Conservation (phyloP, 768 basidiomycete genomes). For the Naematelia encephala region DNA sequence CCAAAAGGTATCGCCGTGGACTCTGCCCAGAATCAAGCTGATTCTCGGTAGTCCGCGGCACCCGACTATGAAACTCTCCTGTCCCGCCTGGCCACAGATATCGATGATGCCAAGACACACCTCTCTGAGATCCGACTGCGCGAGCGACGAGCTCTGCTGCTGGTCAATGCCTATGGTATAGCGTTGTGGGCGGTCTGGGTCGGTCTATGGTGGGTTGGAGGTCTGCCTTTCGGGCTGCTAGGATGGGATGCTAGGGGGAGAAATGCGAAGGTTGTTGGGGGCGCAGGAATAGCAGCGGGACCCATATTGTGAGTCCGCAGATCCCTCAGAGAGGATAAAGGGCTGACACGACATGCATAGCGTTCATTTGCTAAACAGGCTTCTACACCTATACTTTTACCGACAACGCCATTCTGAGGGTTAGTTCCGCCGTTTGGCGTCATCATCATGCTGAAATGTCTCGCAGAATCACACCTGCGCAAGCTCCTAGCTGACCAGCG, state of each 20-base stretch:
- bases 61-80: slow-evolving; percentile 50
- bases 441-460: slow-evolving; percentile 7
- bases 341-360: slow-evolving; percentile 13
- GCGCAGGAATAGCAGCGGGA: slow-evolving; percentile 29
- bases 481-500: slow-evolving; percentile 72
- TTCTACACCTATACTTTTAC: slow-evolving; percentile 37
- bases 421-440: too few relatives aligned
- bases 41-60: slow-evolving; percentile 30
- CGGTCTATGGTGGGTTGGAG: slow-evolving; percentile 45
- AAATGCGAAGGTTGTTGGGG: slow-evolving; percentile 30
- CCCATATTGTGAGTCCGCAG: slow-evolving; percentile 42
- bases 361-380: slow-evolving; percentile 33
- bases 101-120: slow-evolving; percentile 44
- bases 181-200: slow-evolving; percentile 46
- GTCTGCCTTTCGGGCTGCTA: slow-evolving; percentile 43
- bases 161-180: slow-evolving; percentile 45
- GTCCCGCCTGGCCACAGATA: slow-evolving; percentile 41
- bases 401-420: slow-evolving; percentile 42
- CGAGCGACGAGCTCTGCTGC: slow-evolving; percentile 38
- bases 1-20: neutral
- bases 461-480: slow-evolving; percentile 73
- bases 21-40: neutral
- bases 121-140: slow-evolving; percentile 47
- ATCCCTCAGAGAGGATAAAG: too few relatives aligned
- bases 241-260: slow-evolving; percentile 25